These are phyloP conservation scores for Pascua guehoae DNA, from an alignment of 1,284 basidiomycete genomes.

Conservation along the genomic window DNA sequence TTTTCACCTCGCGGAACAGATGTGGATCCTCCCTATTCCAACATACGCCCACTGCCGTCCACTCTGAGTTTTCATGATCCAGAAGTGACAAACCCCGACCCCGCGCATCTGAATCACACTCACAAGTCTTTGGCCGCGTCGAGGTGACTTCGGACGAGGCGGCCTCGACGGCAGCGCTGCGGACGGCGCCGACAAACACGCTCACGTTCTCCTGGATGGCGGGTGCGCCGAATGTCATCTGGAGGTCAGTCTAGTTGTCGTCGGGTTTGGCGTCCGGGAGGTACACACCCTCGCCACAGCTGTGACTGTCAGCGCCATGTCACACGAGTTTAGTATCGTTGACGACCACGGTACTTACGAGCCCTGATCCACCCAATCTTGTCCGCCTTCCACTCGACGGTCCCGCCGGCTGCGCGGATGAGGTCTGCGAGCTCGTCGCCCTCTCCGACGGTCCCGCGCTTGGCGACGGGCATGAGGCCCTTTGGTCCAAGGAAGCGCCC, in stretches of 20 bases:
- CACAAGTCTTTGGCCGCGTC: constrained; percentile 25
- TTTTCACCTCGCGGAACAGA: too few relatives aligned
- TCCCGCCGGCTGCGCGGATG: constrained; percentile 73
- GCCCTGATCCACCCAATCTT: constrained; percentile 77
- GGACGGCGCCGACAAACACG: constrained; percentile 70
- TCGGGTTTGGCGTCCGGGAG: neutral
- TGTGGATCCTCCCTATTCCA: too few relatives aligned
- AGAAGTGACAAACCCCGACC: neutral
- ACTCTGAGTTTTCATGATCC: too few relatives aligned
- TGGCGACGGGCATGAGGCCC: constrained; percentile 90
- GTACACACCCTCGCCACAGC: constrained; percentile 22
- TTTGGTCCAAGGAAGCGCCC: constrained; percentile 89
- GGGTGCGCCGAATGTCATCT: constrained; percentile 69
- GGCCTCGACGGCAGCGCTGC: constrained; percentile 24
- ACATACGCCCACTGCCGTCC: too few relatives aligned
- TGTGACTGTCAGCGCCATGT: neutral
- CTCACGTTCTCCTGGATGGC: constrained; percentile 77
- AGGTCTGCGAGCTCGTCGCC: constrained; percentile 66
- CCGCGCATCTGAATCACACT: constrained; percentile 4
- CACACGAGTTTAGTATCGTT: too few relatives aligned
- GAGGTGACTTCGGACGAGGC: constrained; percentile 14
- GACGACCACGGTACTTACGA: constrained; percentile 53
- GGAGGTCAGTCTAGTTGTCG: neutral
- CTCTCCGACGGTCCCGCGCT: constrained; percentile 89
- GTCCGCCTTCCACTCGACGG: constrained; percentile 90